A percentile compares a stretch with the other conserved stretches of the same genome.
phyloP scores from a whole-genome alignment of 495 filamentous ascomycete species.

The Penicillium pancosmium region DNA sequence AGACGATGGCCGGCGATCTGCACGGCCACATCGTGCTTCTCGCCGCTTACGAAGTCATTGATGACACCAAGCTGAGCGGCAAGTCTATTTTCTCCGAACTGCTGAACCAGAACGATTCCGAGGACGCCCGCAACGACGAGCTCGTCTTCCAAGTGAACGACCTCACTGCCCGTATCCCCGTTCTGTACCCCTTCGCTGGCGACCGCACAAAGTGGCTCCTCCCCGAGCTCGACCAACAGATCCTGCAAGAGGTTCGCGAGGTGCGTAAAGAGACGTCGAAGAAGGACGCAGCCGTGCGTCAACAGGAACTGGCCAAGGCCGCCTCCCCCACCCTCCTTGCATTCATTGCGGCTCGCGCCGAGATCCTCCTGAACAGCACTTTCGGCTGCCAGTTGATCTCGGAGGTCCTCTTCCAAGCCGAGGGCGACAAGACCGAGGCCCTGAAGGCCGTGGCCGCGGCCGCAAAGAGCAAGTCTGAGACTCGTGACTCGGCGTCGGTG shows the following conservation, averaged over 20 bases:
- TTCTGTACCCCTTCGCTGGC: constrained; percentile 83
- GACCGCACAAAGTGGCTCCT: constrained; percentile 71
- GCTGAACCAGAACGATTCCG: constrained; percentile 64
- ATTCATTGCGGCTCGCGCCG: constrained; percentile 67
- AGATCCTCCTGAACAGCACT: constrained; percentile 66
- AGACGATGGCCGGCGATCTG: constrained; percentile 76
- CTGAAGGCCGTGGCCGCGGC: constrained; percentile 71
- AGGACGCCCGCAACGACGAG: constrained; percentile 59
- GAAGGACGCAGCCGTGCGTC: constrained; percentile 78
- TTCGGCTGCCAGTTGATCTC: constrained; percentile 87
- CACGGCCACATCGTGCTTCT: constrained; percentile 81
- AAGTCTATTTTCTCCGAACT: constrained; percentile 86
- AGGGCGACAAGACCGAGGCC: constrained; percentile 70
- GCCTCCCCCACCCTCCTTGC: constrained; percentile 64
- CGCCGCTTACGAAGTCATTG: constrained; percentile 83
- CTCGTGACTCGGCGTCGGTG: constrained; percentile 59
- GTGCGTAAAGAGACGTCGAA: constrained; percentile 82
- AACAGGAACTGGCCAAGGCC: constrained; percentile 70
- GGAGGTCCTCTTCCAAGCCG: constrained; percentile 77
- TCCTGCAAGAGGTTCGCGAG: constrained; percentile 74
- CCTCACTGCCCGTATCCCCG: constrained; percentile 70
- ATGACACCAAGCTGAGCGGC: constrained; percentile 86
- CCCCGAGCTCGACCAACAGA: constrained; percentile 58
- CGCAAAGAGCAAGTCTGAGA: constrained; percentile 63
- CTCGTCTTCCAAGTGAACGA: constrained; percentile 66